phyloP scores from a whole-genome alignment of 1,284 basidiomycete genomes.

The Naganishia sp. region DNA sequence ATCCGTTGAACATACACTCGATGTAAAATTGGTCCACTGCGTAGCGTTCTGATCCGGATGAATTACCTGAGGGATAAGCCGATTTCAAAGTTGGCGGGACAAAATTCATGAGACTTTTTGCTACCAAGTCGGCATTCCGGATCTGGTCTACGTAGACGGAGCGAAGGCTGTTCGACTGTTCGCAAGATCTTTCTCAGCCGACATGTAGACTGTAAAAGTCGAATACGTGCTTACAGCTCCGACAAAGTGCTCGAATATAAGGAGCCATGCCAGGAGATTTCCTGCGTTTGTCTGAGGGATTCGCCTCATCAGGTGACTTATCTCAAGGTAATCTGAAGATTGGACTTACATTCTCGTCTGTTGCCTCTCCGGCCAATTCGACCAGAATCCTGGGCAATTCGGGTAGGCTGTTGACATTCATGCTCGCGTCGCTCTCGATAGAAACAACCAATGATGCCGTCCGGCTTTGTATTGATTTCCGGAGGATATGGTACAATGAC shows the following conservation, averaged over 20 bases:
- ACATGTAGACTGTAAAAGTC: neutral
- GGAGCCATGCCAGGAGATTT: constrained; percentile 84
- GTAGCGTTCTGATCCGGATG: constrained; percentile 74
- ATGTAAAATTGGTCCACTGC: constrained; percentile 80
- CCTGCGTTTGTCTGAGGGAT: constrained; percentile 34
- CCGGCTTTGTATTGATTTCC: constrained; percentile 64
- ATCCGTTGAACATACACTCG: constrained; percentile 62
- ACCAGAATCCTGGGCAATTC: constrained; percentile 68
- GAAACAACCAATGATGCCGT: constrained; percentile 82
- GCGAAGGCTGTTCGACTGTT: constrained; percentile 55
- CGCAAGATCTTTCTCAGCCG: constrained; percentile 49
- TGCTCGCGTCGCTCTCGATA: constrained; percentile 60
- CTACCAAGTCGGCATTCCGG: constrained; percentile 67
- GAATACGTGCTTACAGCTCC: constrained; percentile 66
- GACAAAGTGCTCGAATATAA: constrained; percentile 80
- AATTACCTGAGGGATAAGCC: constrained; percentile 58
- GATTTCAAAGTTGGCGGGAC: constrained; percentile 23
- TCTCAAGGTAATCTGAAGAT: neutral
- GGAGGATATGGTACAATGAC: constrained; percentile 69
- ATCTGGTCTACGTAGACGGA: constrained; percentile 79
- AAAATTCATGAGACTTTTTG: constrained; percentile 66
- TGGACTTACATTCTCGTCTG: constrained; percentile 5
- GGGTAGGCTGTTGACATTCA: constrained; percentile 53
- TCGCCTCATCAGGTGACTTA: neutral
- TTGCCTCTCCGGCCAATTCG: constrained; percentile 51